Base-by-base conservation (phyloP, 225 moss, liverwort and hornwort genomes). In the Polytrichum commune region DNA sequence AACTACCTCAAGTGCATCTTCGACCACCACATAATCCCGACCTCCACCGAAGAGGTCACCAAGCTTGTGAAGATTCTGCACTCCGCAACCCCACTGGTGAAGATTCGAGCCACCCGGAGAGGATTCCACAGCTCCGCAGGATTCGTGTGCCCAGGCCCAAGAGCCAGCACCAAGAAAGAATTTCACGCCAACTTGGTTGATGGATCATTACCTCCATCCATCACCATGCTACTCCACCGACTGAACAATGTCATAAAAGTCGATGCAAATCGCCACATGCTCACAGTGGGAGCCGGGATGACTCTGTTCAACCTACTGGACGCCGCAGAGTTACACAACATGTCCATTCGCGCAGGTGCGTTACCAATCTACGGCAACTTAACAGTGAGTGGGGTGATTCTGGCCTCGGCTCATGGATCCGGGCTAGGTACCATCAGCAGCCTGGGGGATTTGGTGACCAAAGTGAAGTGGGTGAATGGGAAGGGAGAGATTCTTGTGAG, bases 241-340 rank as follows among this genome's bases (percentile, higher is more conserved):
- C 68, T 89, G 81, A 89, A 84, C 53, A 73, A 75, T 55, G 53
- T 81, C 5, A 56, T 85, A 2, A 64, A 70, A 22, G 81, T 64
- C 7, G 86, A 89, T 55, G 33, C 35, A 2, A 57, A 57, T 10
- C 79, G 32, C 27, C 68, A 61, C 30, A 61, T 74, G 29, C 30
- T 84, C 22, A 89, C 83, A 7, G 79, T 83, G 28, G 74, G 85
- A 64, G 85, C 83, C 9, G 83, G 85, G 13, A 87, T 87, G 80
- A 86, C 89, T 1, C 3, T 81, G 5, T 73, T 76, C 27, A 29
- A 69, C 29, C 64, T 86, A 19, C 79, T 69, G 3, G 82, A 85
- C 24, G 77, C 82, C 6, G 82, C 82, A 5, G 72, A 78, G 38
- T 53, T 29, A 19, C 74, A 83, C 18, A 69, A 72, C 18, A 76